Base-by-base conservation (phyloP, 2,329 filamentous ascomycete species). In the Torrubiella hemipterigena region DNA sequence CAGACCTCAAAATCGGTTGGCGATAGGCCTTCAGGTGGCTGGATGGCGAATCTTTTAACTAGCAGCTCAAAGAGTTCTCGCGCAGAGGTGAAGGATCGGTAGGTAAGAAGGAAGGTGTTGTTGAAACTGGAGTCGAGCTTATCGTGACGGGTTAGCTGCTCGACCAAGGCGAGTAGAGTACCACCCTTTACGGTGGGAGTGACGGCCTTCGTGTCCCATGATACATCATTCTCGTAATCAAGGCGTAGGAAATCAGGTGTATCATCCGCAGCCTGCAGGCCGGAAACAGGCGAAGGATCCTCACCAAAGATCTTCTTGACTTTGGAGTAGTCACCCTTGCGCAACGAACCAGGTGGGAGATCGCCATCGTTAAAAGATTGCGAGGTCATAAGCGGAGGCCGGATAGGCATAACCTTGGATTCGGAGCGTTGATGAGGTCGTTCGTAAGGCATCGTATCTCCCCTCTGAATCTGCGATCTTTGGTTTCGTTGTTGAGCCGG, bases 91-190 rank as follows among this genome's bases (percentile, higher is more conserved):
- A 98, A 98, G 0, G 91, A 98, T 39, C 83, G 74, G 54, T 98
- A 98, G 2, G 91, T 98, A 22, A 98, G 72, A 12, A 98, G 74
- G 66, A 98, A 98, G 1, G 91, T 98, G 47, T 89, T 93, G 62
- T 96, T 96, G 61, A 96, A 96, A 39, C 73, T 89, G 4, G 87
- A 85, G 50, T 96, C 91, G 11, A 94, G 71, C 49, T 93, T 91
- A 58, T 98, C 91, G 50, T 98, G 91, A 29, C 91, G 76, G 12
- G 91, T 98, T 27, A 98, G 69, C 49, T 96, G 89, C 55, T 96
- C 91, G 6, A 95, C 91, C 35, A 98, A 64, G 5, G 83, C 91
- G 18, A 84, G 69, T 14, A 98, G 60, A 1, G 89, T 93, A 28
- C 91, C 91, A 42, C 89, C 91, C 53, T 87, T 91, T 35, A 98